A percentile compares a stretch with the other conserved stretches of the same genome.
phyloP scores from a whole-genome alignment of 345 rosid species.

The Streptanthus diversifolius region DNA sequence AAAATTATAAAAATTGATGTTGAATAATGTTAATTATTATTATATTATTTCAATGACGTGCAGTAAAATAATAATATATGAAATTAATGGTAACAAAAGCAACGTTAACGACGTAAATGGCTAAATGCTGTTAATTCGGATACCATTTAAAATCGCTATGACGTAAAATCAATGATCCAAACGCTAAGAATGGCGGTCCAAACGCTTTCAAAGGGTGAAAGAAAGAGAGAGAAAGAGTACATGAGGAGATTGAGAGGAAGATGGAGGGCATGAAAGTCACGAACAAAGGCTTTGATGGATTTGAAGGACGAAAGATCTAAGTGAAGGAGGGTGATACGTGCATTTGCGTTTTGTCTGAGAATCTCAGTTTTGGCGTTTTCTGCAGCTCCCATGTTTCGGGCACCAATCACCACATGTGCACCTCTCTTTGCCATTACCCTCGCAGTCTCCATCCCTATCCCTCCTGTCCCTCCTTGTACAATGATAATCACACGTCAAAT shows the following conservation, averaged over 20 bases:
- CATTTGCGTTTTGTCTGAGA: conserved; percentile 34
- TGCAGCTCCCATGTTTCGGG: conserved; percentile 72
- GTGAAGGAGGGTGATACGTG: conserved; percentile 34
- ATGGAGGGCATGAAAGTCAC: conserved; percentile 31
- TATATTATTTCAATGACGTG: neutral
- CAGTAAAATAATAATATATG: neutral
- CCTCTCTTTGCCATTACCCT: conserved; percentile 60
- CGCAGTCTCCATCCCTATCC: conserved; percentile 90
- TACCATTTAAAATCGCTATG: neutral
- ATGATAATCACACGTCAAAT: neutral
- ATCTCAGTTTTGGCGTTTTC: conserved; percentile 51
- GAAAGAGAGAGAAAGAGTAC: neutral
- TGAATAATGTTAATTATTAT: neutral
- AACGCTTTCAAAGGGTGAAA: neutral
- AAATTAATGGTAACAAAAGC: neutral
- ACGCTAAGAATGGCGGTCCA: neutral
- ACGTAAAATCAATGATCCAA: neutral
- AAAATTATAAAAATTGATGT: neutral
- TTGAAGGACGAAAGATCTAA: conserved; percentile 35
- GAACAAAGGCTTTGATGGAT: conserved; percentile 33
- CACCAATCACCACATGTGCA: conserved; percentile 76
- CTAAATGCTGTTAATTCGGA: neutral
- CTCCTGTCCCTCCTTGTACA: conserved; percentile 75
- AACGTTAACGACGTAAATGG: neutral
- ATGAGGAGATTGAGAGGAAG: conserved; percentile 38